Percentiles rank a stretch among this genome's conserved stretches.
Conservation (phyloP, 2,329 filamentous ascomycete species). For the Penicillium sp. region DNA sequence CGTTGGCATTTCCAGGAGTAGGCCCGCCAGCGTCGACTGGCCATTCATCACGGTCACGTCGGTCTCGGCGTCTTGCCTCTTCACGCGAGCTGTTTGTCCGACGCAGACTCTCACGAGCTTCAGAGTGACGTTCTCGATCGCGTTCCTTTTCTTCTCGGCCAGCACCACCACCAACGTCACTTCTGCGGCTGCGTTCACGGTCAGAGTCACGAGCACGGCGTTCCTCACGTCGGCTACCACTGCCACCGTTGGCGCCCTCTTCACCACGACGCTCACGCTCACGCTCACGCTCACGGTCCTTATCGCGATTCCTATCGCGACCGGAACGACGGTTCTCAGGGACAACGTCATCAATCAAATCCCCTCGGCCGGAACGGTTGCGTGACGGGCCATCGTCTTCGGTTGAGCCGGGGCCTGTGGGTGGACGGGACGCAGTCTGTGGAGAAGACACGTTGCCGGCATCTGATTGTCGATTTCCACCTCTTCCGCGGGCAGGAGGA, state of each 20-base stretch:
- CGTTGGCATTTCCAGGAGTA: conserved; percentile 3
- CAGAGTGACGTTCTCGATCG: conserved; percentile 24
- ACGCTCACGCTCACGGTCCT: conserved; percentile 30
- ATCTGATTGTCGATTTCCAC: conserved; percentile 33
- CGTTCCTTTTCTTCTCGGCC: conserved; percentile 21
- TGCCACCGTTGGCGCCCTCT: conserved; percentile 27
- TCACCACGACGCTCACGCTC: conserved; percentile 29
- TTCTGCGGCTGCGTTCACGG: conserved; percentile 34
- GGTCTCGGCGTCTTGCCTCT: conserved; percentile 33
- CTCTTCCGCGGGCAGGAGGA: conserved; percentile 39
- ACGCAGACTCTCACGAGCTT: conserved; percentile 30
- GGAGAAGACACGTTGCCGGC: conserved; percentile 29
- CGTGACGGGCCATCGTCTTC: conserved; percentile 30
- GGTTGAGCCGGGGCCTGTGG: conserved; percentile 26
- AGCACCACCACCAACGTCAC: conserved; percentile 24
- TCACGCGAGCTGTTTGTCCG: conserved; percentile 32
- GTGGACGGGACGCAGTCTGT: conserved; percentile 28
- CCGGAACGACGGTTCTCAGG: conserved; percentile 31
- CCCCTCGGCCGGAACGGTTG: conserved; percentile 28
- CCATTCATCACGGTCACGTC: conserved; percentile 35
- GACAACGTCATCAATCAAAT: conserved; percentile 33
- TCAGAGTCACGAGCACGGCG: conserved; percentile 34
- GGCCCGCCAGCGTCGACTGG: conserved; percentile 17
- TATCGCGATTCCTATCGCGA: conserved; percentile 27
- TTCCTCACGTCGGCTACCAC: conserved; percentile 33